Conservation (phyloP, 441 rosid species). For the Isatis lusitanica region DNA sequence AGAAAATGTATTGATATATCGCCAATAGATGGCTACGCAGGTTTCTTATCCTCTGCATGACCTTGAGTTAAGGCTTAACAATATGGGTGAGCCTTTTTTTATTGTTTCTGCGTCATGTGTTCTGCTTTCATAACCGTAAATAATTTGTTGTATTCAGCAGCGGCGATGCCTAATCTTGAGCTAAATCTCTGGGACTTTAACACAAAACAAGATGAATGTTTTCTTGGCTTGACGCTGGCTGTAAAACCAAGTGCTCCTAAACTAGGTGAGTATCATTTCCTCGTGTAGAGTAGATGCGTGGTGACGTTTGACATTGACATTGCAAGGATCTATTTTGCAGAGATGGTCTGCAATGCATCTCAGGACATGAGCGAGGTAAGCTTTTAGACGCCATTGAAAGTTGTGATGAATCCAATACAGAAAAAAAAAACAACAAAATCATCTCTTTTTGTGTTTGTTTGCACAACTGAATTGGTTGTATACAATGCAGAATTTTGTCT, state of each 20-base stretch:
- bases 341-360: slow-evolving; percentile 57
- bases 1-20: slow-evolving; percentile 30
- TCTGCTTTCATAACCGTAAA: neutral
- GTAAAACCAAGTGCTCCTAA: slow-evolving; percentile 82
- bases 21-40: slow-evolving; percentile 55
- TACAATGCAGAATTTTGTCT: slow-evolving; percentile 61
- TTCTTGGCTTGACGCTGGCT: slow-evolving; percentile 87
- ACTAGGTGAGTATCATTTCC: slow-evolving; percentile 48
- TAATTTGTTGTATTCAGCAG: slow-evolving; percentile 40
- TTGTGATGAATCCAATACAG: neutral
- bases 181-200: slow-evolving; percentile 91
- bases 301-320: neutral
- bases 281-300: neutral
- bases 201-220: slow-evolving; percentile 80
- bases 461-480: slow-evolving; percentile 2
- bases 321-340: slow-evolving; percentile 44
- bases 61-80: slow-evolving; percentile 78
- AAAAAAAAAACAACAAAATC: neutral
- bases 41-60: slow-evolving; percentile 70
- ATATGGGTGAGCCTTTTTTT: slow-evolving; percentile 51
- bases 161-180: slow-evolving; percentile 82
- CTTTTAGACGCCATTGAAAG: slow-evolving; percentile 2
- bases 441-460: neutral
- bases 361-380: slow-evolving; percentile 68
- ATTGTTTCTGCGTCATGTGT: slow-evolving; percentile 1